Base-by-base conservation (phyloP, 2,329 filamentous ascomycete genomes). In the Raffaelea albimanens region DNA sequence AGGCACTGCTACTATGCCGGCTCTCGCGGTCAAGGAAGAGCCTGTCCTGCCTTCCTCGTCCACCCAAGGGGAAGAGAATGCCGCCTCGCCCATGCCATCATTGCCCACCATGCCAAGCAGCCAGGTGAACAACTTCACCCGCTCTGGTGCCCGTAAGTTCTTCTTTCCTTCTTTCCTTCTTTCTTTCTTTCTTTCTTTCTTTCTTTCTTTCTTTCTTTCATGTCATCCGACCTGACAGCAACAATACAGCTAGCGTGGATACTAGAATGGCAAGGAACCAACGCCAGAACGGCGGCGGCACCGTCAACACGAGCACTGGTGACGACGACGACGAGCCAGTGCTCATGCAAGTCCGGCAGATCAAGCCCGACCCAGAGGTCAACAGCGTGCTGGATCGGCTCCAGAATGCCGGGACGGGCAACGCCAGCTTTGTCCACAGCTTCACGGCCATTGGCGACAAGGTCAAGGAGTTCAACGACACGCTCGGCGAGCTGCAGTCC, bases 401-500 rank as follows among this genome's bases (percentile, higher is more conserved):
- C 7, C n/a, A 44, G 2, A 14, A 9, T n/a, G 20, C 44, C 5
- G 5, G 21, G 7, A 14, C 20, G 9, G 43, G 46, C 16, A 56
- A 58, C 19, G 50, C 50, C n/a, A 61, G 59, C 2, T 62, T 62
- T 45, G 57, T 61, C 9, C 65, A 66, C n/a, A 67, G 59, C 5
- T 76, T 64, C 53, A 70, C 57, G 40, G 71, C 75, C 7, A 77
- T 88, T 4, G 81, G 80, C 0, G 69, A 72, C n/a, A 72, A 78
- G 41, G 65, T 84, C 1, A 84, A 83, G 45, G 71, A 75, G 0
- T 78, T 82, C 43, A 82, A 87, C 2, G 72, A 84, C 42, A 77
- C 78, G 0, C 73, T 88, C 0, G 78, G 77, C 3, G 76, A 83
- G 43, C 73, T 95, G 0, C 79, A 87, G 44, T 73, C 81, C 5